Evolutionary conservation across 2,329 filamentous ascomycete species (phyloP).

Genomic region (Penicillium fuscoglaucum): DNA sequence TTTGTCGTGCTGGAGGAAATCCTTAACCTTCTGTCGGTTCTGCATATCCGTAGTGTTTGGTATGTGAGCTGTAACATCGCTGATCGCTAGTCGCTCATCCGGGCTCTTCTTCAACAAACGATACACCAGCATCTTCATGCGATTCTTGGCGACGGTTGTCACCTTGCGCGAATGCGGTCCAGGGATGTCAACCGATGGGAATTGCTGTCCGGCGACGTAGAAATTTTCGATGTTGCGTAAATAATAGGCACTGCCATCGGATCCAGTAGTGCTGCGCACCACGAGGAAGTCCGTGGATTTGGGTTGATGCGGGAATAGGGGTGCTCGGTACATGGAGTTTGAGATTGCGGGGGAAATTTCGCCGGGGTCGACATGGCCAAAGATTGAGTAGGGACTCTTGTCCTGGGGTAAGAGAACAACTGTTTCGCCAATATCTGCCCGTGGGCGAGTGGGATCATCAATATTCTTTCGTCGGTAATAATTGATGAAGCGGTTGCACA

Average conservation of each 20-base stretch:
- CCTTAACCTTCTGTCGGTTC: constrained; percentile 94
- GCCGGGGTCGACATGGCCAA: constrained; percentile 87
- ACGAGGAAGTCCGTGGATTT: constrained; percentile 83
- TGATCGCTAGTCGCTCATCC: constrained; percentile 67
- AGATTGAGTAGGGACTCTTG: constrained; percentile 92
- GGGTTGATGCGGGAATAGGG: constrained; percentile 82
- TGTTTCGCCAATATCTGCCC: constrained; percentile 82
- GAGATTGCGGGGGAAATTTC: constrained; percentile 88
- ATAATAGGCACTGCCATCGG: constrained; percentile 76
- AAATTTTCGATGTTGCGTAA: constrained; percentile 88
- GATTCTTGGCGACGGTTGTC: constrained; percentile 94
- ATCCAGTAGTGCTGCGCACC: constrained; percentile 75
- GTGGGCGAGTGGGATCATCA: constrained; percentile 74
- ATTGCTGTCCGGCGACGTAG: constrained; percentile 87
- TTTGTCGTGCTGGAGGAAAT: constrained; percentile 90
- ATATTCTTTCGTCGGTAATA: constrained; percentile 86
- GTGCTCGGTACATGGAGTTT: constrained; percentile 93
- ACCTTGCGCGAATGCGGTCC: constrained; percentile 92
- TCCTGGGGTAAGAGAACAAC: constrained; percentile 88
- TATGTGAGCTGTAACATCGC: constrained; percentile 88
- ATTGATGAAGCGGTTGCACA: constrained; percentile 94
- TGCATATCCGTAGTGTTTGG: constrained; percentile 92
- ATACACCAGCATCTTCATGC: constrained; percentile 93
- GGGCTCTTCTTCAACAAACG: constrained; percentile 78
- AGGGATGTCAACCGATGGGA: constrained; percentile 88